Conservation (phyloP, 371 early-diverging fungal genomes). For the Rhizopus stolonifer region DNA sequence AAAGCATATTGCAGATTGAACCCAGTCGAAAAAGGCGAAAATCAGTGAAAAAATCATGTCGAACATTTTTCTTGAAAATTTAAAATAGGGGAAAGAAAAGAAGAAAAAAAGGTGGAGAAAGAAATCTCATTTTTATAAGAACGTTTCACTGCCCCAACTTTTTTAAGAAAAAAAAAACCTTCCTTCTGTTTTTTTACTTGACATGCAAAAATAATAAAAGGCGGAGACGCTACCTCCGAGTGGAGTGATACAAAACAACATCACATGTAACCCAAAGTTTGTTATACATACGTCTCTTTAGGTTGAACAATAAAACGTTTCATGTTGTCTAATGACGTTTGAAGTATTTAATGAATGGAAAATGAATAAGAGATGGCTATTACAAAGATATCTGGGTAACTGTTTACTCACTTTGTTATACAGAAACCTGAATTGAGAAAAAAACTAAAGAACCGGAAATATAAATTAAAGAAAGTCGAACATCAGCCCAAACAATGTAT, state of each 20-base stretch:
- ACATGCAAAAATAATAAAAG: neutral
- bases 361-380: neutral
- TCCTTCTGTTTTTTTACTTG: neutral
- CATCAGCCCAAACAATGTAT: too few relatives aligned
- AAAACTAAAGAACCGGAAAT: too few relatives aligned
- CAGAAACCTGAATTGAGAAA: neutral
- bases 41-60: constrained; percentile 6
- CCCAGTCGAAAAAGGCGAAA: constrained; percentile 6
- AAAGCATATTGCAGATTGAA: constrained; percentile 9
- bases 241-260: neutral
- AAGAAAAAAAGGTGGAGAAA: neutral
- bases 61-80: constrained; percentile 2
- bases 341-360: neutral
- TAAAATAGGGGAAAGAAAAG: neutral
- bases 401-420: neutral
- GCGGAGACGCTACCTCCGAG: neutral
- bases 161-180: neutral
- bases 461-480: too few relatives aligned
- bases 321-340: constrained; percentile 1
- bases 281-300: neutral
- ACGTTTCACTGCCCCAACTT: constrained; percentile 2
- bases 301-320: constrained; percentile 2
- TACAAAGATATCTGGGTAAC: neutral
- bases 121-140: neutral
- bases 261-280: constrained; percentile 2